These are phyloP conservation scores for Ceratobasidium papillatum DNA, from an alignment of 1,284 basidiomycete genomes.

Conservation along the genomic window DNA sequence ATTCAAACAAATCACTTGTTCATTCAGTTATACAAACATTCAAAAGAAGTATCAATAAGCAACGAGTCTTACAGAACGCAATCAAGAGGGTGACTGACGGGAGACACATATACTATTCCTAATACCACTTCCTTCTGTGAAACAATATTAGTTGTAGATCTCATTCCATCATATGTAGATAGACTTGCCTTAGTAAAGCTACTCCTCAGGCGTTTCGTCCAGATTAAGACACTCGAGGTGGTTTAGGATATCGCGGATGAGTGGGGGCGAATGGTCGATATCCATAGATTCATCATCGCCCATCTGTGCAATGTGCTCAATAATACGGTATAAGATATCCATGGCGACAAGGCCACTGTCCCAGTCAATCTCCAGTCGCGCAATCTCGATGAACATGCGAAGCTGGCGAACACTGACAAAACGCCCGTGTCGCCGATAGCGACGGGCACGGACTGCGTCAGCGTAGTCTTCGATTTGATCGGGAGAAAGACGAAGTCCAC, in stretches of 20 bases:
- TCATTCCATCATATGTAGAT: too few relatives aligned
- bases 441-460: background rate
- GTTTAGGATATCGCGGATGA: background rate
- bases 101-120: too few relatives aligned
- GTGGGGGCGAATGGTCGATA: background rate
- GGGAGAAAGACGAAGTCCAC: background rate
- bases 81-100: too few relatives aligned
- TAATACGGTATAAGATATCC: background rate
- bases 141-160: too few relatives aligned
- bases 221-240: background rate
- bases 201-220: background rate
- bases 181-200: too few relatives aligned
- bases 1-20: too few relatives aligned
- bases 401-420: background rate
- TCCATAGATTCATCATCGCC: background rate
- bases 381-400: background rate
- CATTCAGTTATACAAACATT: too few relatives aligned
- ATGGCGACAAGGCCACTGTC: background rate
- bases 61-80: too few relatives aligned
- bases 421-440: background rate
- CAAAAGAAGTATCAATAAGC: too few relatives aligned
- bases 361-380: background rate
- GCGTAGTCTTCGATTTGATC: background rate
- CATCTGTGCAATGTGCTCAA: background rate
- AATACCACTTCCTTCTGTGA: too few relatives aligned